Base-by-base conservation (phyloP, 2,329 filamentous ascomycete species). In the Fusarium virguliforme region DNA sequence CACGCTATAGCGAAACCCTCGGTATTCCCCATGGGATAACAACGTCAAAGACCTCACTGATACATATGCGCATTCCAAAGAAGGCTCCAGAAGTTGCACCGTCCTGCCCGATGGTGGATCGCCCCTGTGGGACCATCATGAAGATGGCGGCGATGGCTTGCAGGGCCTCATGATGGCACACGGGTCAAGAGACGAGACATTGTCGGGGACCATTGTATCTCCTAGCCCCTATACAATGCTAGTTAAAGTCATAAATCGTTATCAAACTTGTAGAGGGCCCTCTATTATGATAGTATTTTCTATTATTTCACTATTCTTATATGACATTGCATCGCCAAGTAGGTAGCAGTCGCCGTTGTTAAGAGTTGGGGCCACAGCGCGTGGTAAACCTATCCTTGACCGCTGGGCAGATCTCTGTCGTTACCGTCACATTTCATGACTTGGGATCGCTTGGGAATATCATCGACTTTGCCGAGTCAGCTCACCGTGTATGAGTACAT, bases 71-170 rank as follows among this genome's bases (percentile, higher is more conserved):
- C 48, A 32, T 35, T 28, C n/a, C 32, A 24, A 22, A 56, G 13
- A 51, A 55, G 58, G 22, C 28, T 48, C 34, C 51, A 68, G 59
- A 46, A 57, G 32, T n/a, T 57, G 38, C 10, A 34, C 46, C 15
- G 26, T 28, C 12, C 48, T 66, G 57, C 60, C 59, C 46, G 62
- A 64, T 43, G 60, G 62, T 70, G 67, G 67, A 50, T 40, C 68
- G 13, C 26, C 40, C 10, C 26, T 56, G 56, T 59, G 57, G 58
- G 57, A 65, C 64, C 43, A 58, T 62, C 46, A 60, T 62, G 46
- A 55, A 58, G 62, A 65, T 61, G 56, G 46, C 38, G 46, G 51
- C 55, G 62, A 65, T 61, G 56, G 46, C 38, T 60, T 54, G 43
- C 54, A 53, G 37, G 67, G 56, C 62, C 56, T 67, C 53, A 65